Base-by-base conservation (phyloP, 1,284 basidiomycete genomes). In the Austropuccinia psidii region DNA sequence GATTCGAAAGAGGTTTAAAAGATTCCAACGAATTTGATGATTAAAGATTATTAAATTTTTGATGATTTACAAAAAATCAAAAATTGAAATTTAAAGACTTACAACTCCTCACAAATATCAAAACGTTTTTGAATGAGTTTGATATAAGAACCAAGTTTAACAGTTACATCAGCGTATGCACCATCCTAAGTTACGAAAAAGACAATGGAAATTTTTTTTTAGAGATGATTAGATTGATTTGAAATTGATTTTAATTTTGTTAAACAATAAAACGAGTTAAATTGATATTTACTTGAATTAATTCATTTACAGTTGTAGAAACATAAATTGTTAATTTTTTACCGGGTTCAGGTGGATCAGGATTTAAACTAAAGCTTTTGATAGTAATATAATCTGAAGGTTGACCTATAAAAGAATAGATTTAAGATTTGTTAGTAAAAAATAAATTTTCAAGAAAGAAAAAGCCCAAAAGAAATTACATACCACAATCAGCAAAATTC, bases 21-120 rank as follows among this genome's bases (percentile, higher is more conserved):
- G n/a, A n/a, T n/a, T n/a, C n/a, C n/a, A n/a, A n/a, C n/a, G n/a
- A n/a, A n/a, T n/a, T n/a, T n/a, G n/a, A n/a, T n/a, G n/a, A n/a
- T n/a, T n/a, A n/a, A n/a, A n/a, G n/a, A n/a, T n/a, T n/a, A n/a
- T n/a, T n/a, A n/a, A n/a, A n/a, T n/a, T n/a, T n/a, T 6, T 24
- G n/a, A 54, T 4, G 52, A 29, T 19, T n/a, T 41, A 50, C 60
- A 64, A 21, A 45, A 55, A 64, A 29, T 43, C 24, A 65, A 74
- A 17, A 49, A 76, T 78, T 77, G 4, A 78, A 79, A 17, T 17
- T 29, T 31, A 78, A 79, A 4, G 5, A 87, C 91, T 80, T 83
- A 94, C 91, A 93, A 91, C 82, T 96, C 93, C 75, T 93, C 86
- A 80, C 93, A 96, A 60, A 95, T 82, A 77, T 96, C 90, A 77